A percentile compares a stretch with the other conserved stretches of the same genome.
Evolutionary conservation across 148 eudicot species (phyloP).

Genomic region (Fallopia convolvulus): DNA sequence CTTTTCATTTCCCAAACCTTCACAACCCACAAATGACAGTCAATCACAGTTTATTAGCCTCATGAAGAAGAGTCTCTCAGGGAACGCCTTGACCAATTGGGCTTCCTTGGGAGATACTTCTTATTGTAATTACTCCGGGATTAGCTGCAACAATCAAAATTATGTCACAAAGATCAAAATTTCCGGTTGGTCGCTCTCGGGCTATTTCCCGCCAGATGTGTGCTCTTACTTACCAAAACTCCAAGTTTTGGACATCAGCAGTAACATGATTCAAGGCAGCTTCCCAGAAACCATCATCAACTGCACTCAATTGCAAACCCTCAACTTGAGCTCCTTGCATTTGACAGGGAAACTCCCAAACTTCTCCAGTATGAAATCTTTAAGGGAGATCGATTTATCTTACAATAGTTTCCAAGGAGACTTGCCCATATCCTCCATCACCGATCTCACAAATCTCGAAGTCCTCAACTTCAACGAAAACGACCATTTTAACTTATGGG

Average conservation of each 20-base stretch:
- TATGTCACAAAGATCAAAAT: slow-evolving; percentile 38
- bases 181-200: slow-evolving; percentile 48
- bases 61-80: slow-evolving; percentile 49
- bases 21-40: slow-evolving; percentile 19
- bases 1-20: slow-evolving; percentile 19
- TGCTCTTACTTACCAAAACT: slow-evolving; percentile 64
- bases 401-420: slow-evolving; percentile 46
- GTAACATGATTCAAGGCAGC: slow-evolving; percentile 37
- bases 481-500: slow-evolving; percentile 39
- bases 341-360: slow-evolving; percentile 52
- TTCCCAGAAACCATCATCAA: slow-evolving; percentile 55
- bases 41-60: slow-evolving; percentile 55
- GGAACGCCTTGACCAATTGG: slow-evolving; percentile 46
- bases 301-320: slow-evolving; percentile 53
- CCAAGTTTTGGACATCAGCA: slow-evolving; percentile 39
- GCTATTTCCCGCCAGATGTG: slow-evolving; percentile 48
- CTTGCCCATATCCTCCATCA: slow-evolving; percentile 67
- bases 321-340: slow-evolving; percentile 33
- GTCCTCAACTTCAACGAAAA: slow-evolving; percentile 58
- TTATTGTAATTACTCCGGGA: slow-evolving; percentile 50
- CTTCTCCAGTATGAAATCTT: slow-evolving; percentile 44
- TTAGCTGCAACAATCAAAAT: slow-evolving; percentile 47
- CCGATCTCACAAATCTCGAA: slow-evolving; percentile 53
- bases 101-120: slow-evolving; percentile 16
- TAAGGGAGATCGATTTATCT: slow-evolving; percentile 51